Conservation (phyloP, 1,284 basidiomycete species). For the Apiotrichum porosum region DNA sequence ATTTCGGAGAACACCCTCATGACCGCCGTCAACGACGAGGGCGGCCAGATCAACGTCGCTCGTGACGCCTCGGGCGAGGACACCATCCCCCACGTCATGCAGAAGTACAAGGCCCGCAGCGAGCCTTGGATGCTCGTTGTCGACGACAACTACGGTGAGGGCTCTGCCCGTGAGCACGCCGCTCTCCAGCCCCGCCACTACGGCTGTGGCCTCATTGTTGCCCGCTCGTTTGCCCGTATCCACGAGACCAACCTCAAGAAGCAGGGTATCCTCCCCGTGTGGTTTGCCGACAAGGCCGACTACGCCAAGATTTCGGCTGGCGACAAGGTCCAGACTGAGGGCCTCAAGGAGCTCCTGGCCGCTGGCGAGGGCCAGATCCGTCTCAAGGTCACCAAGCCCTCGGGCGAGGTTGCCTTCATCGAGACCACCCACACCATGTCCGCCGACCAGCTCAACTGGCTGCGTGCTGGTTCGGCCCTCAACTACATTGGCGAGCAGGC, state of each 20-base stretch:
- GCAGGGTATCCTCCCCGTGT: slow-evolving; percentile 88
- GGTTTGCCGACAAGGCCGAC: slow-evolving; percentile 80
- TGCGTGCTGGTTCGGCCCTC: slow-evolving; percentile 76
- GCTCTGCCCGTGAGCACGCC: slow-evolving; percentile 80
- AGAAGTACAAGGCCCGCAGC: slow-evolving; percentile 70
- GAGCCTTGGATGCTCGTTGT: slow-evolving; percentile 94
- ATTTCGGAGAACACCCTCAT: slow-evolving; percentile 89
- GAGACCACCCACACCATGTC: slow-evolving; percentile 82
- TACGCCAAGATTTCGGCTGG: slow-evolving; percentile 77
- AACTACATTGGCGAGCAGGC: slow-evolving; percentile 56
- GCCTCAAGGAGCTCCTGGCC: slow-evolving; percentile 55
- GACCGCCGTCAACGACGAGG: slow-evolving; percentile 85
- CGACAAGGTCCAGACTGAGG: slow-evolving; percentile 61
- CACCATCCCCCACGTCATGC: slow-evolving; percentile 83
- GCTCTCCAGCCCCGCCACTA: slow-evolving; percentile 96
- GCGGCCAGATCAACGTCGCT: slow-evolving; percentile 82
- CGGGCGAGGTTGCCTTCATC: slow-evolving; percentile 63
- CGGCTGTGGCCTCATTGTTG: slow-evolving; percentile 76
- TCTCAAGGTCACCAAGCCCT: slow-evolving; percentile 64
- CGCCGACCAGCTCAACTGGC: slow-evolving; percentile 79
- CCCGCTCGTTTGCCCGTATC: slow-evolving; percentile 93
- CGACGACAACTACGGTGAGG: slow-evolving; percentile 94
- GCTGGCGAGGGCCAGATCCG: slow-evolving; percentile 36
- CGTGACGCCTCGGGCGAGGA: slow-evolving; percentile 66
- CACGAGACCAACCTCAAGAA: slow-evolving; percentile 98